Base-by-base conservation (phyloP, 441 rosid species). In the Eruca vesicaria region DNA sequence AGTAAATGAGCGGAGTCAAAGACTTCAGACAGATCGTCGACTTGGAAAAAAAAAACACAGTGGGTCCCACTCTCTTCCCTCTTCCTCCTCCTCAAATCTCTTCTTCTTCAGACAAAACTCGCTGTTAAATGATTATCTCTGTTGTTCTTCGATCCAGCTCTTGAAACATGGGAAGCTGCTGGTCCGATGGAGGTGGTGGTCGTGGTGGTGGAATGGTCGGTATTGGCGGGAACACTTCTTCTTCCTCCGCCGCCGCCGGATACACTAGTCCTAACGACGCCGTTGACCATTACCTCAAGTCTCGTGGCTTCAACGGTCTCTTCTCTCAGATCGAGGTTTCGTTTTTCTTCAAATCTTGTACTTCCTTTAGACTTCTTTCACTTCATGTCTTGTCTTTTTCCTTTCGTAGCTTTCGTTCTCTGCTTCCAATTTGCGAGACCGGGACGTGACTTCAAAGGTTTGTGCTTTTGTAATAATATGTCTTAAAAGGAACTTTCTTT, bases 251-350 rank as follows among this genome's bases (percentile, higher is more conserved):
- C 73, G 58, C 20, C 55, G 73, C 19, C 20, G 63, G 59, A 63
- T 18, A 72, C 68, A 73, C 80, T 53, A 75, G 69, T 66, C 71
- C 82, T 28, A 90, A 89, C 81, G 96, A 89, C 74, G 97, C 96
- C 67, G 85, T 87, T 48, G 89, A 88, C 73, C 31, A 45, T 58
- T 86, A 84, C 79, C 85, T 89, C 78, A 84, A 82, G 85, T 83
- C 88, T 68, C 97, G 89, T 38, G 98, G 97, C 63, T 76, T 74
- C 81, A 75, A 74, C 33, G 86, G 95, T 63, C 82, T 84, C 63
- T 89, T 66, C 82, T 86, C 94, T 75, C 94, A 89, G 93, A 89
- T 92, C 92, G 97, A 94, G 96, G 98, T 80, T n/a, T 23, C 2
- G 2, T 63, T 33, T 53, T n/a, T 5, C n/a, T 58, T 14, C 0